These are phyloP conservation scores for Pseudoneurospora amorphoporcata DNA, from an alignment of 495 filamentous ascomycete species.

Conservation along the genomic window DNA sequence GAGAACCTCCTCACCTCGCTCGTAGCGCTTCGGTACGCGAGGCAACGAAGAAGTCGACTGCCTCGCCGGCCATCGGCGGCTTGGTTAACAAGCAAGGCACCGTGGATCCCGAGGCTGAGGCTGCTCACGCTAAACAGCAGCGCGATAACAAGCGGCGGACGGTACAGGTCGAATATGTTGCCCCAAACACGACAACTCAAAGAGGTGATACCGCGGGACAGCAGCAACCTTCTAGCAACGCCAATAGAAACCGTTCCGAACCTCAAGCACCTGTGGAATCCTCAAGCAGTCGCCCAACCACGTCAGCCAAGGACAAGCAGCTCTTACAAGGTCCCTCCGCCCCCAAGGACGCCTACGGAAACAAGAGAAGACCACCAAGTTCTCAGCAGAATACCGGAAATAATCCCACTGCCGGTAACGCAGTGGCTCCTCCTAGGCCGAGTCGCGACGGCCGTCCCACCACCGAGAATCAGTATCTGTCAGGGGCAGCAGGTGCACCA, in stretches of 20 bases:
- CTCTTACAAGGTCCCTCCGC: conserved; percentile 41
- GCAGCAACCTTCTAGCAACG: conserved; percentile 19
- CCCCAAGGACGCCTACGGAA: conserved; percentile 26
- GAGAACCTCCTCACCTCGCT: conserved; percentile 55
- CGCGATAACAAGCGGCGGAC: conserved; percentile 87
- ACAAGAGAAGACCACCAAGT: conserved; percentile 36
- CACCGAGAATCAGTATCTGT: conserved; percentile 38
- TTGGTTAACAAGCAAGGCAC: conserved; percentile 65
- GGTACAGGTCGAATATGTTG: conserved; percentile 96
- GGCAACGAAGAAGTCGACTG: conserved; percentile 55
- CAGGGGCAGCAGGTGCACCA: conserved; percentile 29
- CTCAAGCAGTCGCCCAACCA: conserved; percentile 12
- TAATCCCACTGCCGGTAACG: conserved; percentile 10
- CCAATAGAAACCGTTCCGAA: conserved; percentile 42
- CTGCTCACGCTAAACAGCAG: conserved; percentile 40
- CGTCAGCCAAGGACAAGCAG: conserved; percentile 40
- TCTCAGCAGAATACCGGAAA: conserved; percentile 21
- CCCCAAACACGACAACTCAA: conserved; percentile 73
- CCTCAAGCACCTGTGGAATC: conserved; percentile 39
- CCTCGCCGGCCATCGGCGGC: conserved; percentile 51
- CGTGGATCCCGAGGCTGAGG: conserved; percentile 56
- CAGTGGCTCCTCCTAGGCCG: conserved; percentile 37
- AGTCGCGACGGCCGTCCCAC: conserved; percentile 43
- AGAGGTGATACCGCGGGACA: conserved; percentile 31
- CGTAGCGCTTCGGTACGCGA: conserved; percentile 91